phyloP scores from a whole-genome alignment of 208 protist species.

The Balamuthia mandrillaris region DNA sequence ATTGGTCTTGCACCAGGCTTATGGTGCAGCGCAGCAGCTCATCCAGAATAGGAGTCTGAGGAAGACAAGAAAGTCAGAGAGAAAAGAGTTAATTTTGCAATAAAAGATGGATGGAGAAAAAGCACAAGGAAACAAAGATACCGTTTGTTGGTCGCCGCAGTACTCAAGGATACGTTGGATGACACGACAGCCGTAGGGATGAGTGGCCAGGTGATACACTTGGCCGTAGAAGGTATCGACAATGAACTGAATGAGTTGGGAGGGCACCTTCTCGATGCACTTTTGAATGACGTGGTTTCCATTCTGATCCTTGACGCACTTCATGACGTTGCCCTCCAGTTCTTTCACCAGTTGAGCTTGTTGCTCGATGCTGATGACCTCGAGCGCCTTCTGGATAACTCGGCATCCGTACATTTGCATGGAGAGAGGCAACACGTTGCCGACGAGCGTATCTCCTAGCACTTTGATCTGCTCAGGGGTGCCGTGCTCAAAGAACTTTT shows the following conservation, averaged over 20 bases:
- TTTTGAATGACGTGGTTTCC: constrained; percentile 99
- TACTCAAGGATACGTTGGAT: constrained; percentile 97
- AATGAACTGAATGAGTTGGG: constrained; percentile 89
- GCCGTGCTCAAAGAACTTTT: constrained; percentile 96
- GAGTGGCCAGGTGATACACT: constrained; percentile 87
- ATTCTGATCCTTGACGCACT: constrained; percentile 98
- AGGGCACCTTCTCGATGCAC: constrained; percentile 93
- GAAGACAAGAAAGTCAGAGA: background rate
- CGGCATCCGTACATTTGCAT: constrained; percentile 96
- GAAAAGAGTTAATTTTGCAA: constrained; percentile 31
- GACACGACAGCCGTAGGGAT: constrained; percentile 98
- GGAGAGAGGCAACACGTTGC: constrained; percentile 88
- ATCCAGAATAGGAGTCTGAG: constrained; percentile 80
- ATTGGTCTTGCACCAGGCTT: constrained; percentile 90
- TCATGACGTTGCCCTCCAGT: constrained; percentile 89
- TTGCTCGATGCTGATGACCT: constrained; percentile 71
- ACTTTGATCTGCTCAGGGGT: constrained; percentile 50
- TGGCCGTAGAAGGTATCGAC: constrained; percentile 90
- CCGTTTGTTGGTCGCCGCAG: constrained; percentile 79
- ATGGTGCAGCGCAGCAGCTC: constrained; percentile 85
- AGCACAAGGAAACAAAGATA: constrained; percentile 24
- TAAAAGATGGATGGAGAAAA: constrained; percentile 18
- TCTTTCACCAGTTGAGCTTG: constrained; percentile 77
- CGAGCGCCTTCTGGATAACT: constrained; percentile 91
- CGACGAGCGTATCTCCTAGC: constrained; percentile 73